phyloP scores from a whole-genome alignment of 306 rosid genomes.

The Senna siamea region DNA sequence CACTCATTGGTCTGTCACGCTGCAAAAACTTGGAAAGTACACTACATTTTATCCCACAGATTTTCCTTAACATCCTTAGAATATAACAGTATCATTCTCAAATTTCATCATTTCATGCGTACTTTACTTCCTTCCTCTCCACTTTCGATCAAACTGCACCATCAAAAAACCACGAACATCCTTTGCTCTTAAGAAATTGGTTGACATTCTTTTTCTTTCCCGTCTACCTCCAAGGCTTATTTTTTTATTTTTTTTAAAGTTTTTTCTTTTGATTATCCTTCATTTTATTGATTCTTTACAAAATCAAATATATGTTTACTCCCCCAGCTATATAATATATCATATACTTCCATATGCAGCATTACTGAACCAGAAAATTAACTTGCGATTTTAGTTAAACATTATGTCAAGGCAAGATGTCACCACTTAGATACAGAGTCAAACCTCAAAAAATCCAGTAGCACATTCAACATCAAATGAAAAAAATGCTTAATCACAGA shows the following conservation, averaged over 20 bases:
- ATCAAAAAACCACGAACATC: slow-evolving; percentile 3
- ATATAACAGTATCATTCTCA: neutral
- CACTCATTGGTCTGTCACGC: neutral
- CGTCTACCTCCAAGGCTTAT: slow-evolving; percentile 12
- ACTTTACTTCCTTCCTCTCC: neutral
- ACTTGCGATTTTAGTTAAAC: slow-evolving; percentile 60
- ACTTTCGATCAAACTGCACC: slow-evolving; percentile 3
- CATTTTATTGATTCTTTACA: slow-evolving; percentile 28
- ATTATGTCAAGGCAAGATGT: slow-evolving; percentile 49
- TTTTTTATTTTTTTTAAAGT: too few species aligned
- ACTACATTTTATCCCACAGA: neutral
- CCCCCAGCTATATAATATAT: slow-evolving; percentile 37
- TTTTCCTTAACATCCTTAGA: slow-evolving; percentile 16
- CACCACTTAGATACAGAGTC: slow-evolving; percentile 33
- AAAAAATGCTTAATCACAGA: neutral
- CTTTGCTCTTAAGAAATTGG: slow-evolving; percentile 12
- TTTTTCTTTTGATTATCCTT: slow-evolving; percentile 28
- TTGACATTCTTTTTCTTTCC: slow-evolving; percentile 23
- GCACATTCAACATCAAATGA: slow-evolving; percentile 15
- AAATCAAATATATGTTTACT: slow-evolving; percentile 14
- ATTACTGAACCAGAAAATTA: slow-evolving; percentile 49
- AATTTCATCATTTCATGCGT: neutral
- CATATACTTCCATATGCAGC: slow-evolving; percentile 51
- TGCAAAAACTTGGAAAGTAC: neutral
- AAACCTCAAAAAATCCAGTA: slow-evolving; percentile 28